A percentile compares a stretch with the other conserved stretches of the same genome.
Evolutionary conservation across 2,329 filamentous ascomycete species (phyloP).

Genomic region (Coniochaeta pulveracea): DNA sequence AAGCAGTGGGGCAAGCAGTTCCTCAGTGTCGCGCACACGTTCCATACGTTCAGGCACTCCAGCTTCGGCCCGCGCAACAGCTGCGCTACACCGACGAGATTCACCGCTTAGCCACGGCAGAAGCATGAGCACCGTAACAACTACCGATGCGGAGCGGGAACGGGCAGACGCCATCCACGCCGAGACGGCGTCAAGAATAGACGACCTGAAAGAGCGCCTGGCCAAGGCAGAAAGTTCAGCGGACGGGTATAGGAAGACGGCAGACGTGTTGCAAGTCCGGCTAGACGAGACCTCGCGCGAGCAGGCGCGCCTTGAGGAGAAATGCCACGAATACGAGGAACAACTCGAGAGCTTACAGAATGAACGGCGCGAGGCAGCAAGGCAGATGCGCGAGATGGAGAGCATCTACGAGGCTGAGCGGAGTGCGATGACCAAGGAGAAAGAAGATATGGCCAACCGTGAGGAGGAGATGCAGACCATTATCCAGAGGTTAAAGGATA

Average conservation of each 20-base stretch:
- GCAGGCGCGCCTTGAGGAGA: slow-evolving; percentile 79
- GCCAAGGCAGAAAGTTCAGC: slow-evolving; percentile 68
- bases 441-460: slow-evolving; percentile 71
- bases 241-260: slow-evolving; percentile 74
- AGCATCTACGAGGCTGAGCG: slow-evolving; percentile 86
- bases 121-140: slow-evolving; percentile 25
- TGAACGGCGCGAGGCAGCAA: slow-evolving; percentile 72
- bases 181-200: slow-evolving; percentile 66
- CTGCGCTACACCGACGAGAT: slow-evolving; percentile 49
- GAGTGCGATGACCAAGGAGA: slow-evolving; percentile 78
- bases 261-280: slow-evolving; percentile 71
- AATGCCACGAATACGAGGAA: slow-evolving; percentile 75
- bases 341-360: slow-evolving; percentile 70
- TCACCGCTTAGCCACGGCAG: slow-evolving; percentile 29
- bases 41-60: slow-evolving; percentile 55
- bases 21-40: slow-evolving; percentile 41
- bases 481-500: slow-evolving; percentile 87
- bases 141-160: slow-evolving; percentile 25
- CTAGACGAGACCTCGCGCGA: slow-evolving; percentile 78
- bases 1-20: slow-evolving; percentile 8
- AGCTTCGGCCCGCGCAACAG: slow-evolving; percentile 58
- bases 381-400: slow-evolving; percentile 84
- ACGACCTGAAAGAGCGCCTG: slow-evolving; percentile 75
- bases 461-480: slow-evolving; percentile 87
- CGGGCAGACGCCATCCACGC: slow-evolving; percentile 65